These are phyloP conservation scores for Bruguiera gymnorhiza DNA, from an alignment of 345 rosid genomes.

Conservation along the genomic window DNA sequence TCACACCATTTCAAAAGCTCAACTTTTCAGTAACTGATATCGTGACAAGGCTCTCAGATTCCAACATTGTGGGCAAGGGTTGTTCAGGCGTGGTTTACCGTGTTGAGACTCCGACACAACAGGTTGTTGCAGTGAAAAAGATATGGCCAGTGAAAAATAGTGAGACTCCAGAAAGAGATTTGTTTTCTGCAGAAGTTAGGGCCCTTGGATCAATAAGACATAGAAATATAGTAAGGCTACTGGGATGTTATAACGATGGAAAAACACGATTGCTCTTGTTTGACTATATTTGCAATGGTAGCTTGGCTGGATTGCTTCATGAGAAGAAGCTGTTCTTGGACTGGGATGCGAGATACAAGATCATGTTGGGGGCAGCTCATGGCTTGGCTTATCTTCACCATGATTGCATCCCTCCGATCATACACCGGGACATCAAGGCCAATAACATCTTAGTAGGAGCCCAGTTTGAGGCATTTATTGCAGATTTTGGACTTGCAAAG, in stretches of 20 bases:
- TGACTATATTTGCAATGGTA: constrained; percentile 66
- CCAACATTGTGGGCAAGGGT: constrained; percentile 61
- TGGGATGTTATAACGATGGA: constrained; percentile 62
- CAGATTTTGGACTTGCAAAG: constrained; percentile 76
- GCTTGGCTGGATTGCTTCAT: constrained; percentile 57
- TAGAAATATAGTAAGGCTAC: constrained; percentile 64
- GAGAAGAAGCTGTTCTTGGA: constrained; percentile 45
- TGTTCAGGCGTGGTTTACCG: constrained; percentile 68
- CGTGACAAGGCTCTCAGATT: constrained; percentile 43
- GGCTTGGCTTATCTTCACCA: constrained; percentile 75
- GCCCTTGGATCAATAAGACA: constrained; percentile 68
- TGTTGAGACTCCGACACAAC: constrained; percentile 48
- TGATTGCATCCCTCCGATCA: constrained; percentile 66
- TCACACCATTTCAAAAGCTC: constrained; percentile 65
- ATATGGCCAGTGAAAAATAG: constrained; percentile 55
- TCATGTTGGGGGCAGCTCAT: constrained; percentile 62
- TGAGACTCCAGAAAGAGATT: constrained; percentile 48
- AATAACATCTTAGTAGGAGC: constrained; percentile 69
- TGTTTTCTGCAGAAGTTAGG: constrained; percentile 66
- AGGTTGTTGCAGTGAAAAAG: constrained; percentile 67
- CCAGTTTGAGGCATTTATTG: constrained; percentile 58
- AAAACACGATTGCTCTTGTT: constrained; percentile 58
- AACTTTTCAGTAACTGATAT: constrained; percentile 53
- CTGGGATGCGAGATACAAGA: constrained; percentile 68
- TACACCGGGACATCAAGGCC: constrained; percentile 71